These are phyloP conservation scores for Scleroderma bovista DNA, from an alignment of 768 basidiomycete species.

Conservation along the genomic window DNA sequence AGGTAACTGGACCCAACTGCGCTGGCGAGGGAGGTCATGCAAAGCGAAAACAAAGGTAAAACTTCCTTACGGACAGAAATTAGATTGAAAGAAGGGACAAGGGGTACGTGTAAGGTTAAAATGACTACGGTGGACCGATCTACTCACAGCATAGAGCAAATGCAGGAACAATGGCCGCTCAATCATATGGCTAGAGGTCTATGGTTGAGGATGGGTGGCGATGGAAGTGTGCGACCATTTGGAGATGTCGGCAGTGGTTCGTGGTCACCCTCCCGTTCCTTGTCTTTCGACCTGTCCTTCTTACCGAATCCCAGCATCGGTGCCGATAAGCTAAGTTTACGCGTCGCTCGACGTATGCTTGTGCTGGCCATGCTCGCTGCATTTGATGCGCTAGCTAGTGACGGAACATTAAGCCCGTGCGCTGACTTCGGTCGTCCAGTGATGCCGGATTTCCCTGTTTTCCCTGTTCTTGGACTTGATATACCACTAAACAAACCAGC, in stretches of 20 bases:
- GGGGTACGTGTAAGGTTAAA: slow-evolving; percentile 20
- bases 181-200: background rate
- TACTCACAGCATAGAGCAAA: slow-evolving; percentile 1
- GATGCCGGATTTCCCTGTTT: slow-evolving; percentile 3
- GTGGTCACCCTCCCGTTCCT: slow-evolving; percentile 30
- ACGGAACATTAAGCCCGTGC: slow-evolving; percentile 19
- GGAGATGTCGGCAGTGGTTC: background rate
- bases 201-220: background rate
- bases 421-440: slow-evolving; percentile 22
- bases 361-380: slow-evolving; percentile 16
- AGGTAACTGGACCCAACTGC: slow-evolving; percentile 5
- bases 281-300: slow-evolving; percentile 46
- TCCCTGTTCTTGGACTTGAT: slow-evolving; percentile 1
- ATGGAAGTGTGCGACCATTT: background rate
- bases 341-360: slow-evolving; percentile 36
- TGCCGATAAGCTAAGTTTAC: slow-evolving; percentile 66
- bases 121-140: slow-evolving; percentile 15
- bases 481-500: background rate
- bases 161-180: background rate
- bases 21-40: no score
- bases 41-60: background rate
- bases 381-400: slow-evolving; percentile 11
- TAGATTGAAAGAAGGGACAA: background rate
- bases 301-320: slow-evolving; percentile 53
- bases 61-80: background rate